Percentiles rank a stretch among this genome's conserved stretches.
Evolutionary conservation across 108 stramenopile species (phyloP).

Genomic region (Epithemia pelagica): DNA sequence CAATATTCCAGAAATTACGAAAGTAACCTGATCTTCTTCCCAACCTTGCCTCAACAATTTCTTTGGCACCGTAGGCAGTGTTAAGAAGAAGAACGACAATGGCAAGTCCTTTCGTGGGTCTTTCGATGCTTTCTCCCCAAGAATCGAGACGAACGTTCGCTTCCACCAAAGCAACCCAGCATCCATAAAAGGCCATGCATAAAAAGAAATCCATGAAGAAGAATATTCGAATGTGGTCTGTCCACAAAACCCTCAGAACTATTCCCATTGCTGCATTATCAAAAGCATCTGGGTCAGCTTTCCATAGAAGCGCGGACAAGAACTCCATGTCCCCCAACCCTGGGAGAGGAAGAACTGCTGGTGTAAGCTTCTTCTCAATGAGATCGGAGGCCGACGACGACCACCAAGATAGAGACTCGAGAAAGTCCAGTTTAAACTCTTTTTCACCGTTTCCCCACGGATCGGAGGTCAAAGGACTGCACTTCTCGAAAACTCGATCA

Average conservation of each 20-base stretch:
- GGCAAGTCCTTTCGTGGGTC: conserved; percentile 7
- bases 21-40: conserved; percentile 18
- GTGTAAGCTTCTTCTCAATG: conserved; percentile 3
- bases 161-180: conserved; percentile 26
- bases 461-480: background rate
- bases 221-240: conserved; percentile 16
- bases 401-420: background rate
- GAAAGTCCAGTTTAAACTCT: background rate
- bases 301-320: conserved; percentile 15
- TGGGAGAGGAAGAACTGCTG: conserved; percentile 30
- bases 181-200: conserved; percentile 15
- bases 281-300: conserved; percentile 19
- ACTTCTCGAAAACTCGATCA: background rate
- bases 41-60: conserved; percentile 18
- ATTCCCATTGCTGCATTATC: conserved; percentile 36
- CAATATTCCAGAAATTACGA: conserved; percentile 19
- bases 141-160: background rate
- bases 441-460: background rate
- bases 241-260: conserved; percentile 28
- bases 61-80: conserved; percentile 22
- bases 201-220: conserved; percentile 20
- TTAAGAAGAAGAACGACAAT: conserved; percentile 11
- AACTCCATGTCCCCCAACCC: conserved; percentile 26
- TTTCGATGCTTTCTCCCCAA: background rate
- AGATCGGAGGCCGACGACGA: background rate